Base-by-base conservation (phyloP, 306 rosid genomes). In the Echinosophora koreensis region DNA sequence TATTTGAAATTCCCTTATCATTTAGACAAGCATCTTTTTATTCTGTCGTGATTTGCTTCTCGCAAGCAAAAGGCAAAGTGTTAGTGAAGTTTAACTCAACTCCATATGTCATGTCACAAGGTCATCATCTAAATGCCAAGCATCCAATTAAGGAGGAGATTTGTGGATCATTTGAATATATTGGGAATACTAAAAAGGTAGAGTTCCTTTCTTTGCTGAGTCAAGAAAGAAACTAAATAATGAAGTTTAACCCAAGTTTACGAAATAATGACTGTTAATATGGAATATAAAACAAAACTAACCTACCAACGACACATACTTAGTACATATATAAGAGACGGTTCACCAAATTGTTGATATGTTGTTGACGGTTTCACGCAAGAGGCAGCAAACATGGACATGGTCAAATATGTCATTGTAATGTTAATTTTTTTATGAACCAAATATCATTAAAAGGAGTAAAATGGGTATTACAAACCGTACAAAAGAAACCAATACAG, bases 151-250 rank as follows among this genome's bases (percentile, higher is more conserved):
- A 34, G 12, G 56, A 38, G 22, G 54, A 69, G 34, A 59, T 59
- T 60, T 49, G 35, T 78, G 77, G 10, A 15, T 11, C 18, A 78
- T 44, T 67, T 42, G 5, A 77, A 44, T 57, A 38, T 9, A 64
- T 16, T 16, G 5, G 28, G 4, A 16, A 17, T 5, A 37, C 1
- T 30, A 59, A 69, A 60, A 69, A 13, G 60, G 38, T 49, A 14
- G 13, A 4, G 77, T 78, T 69, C 56, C 77, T 69, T 69, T 69
- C 82, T 49, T 5, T 69, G 77, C 82, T 49, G 77, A 78, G 71
- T 78, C 71, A 60, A 69, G 52, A 58, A 28, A 46, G 18, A 47
- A 60, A 47, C 59, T 59, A 77, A 56, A 17, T 77, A 49, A 69
- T 69, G 56, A 49, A 59, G 63, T 44, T 68, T 41, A 13, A 67